phyloP scores from a whole-genome alignment of 208 protist species.

The Acanthamoeba culbertsoni region DNA sequence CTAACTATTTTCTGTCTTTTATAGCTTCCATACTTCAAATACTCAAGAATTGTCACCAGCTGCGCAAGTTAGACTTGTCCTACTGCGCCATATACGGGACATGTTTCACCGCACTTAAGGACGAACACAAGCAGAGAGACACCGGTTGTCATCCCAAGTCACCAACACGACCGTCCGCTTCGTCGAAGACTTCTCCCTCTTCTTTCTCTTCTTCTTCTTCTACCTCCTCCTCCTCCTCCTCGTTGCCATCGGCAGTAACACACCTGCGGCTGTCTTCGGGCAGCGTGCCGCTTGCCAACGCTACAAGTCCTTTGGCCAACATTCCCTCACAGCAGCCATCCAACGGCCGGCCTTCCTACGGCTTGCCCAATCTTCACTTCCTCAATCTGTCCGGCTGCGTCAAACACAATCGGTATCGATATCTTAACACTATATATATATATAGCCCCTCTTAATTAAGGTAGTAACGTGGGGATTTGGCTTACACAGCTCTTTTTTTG shows the following conservation, averaged over 20 bases:
- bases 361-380: not conserved
- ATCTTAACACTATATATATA: not conserved
- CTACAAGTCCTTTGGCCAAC: not conserved
- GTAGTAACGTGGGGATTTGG: too few relatives aligned
- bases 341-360: not conserved
- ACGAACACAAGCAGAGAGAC: not conserved
- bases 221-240: too few relatives aligned
- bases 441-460: not conserved
- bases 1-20: not conserved
- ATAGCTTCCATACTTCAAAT: not conserved
- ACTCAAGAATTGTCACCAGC: not conserved
- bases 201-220: too few relatives aligned
- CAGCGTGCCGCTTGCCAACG: too few relatives aligned
- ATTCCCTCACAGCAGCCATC: not conserved
- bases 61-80: not conserved
- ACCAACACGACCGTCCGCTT: too few relatives aligned
- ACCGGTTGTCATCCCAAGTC: too few relatives aligned
- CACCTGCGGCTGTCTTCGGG: too few relatives aligned
- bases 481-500: too few relatives aligned
- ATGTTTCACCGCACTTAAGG: not conserved
- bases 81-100: not conserved
- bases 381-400: not conserved
- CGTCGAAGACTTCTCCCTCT: not conserved
- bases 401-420: not conserved
- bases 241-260: too few relatives aligned